phyloP scores from a whole-genome alignment of 164 flowering plant species.

The Tetracentron sinense region DNA sequence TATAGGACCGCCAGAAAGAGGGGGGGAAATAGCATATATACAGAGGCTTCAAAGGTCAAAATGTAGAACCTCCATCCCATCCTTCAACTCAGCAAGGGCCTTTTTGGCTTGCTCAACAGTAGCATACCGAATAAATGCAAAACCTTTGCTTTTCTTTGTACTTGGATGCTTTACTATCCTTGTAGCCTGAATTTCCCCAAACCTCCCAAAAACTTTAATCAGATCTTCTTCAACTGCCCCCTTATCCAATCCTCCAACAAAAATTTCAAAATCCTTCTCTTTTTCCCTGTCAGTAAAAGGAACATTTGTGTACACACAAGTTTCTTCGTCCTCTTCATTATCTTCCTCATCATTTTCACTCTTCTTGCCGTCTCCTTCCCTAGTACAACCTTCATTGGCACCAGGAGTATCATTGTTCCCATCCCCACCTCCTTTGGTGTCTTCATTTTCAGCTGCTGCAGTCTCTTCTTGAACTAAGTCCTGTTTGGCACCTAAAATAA shows the following conservation, averaged over 20 bases:
- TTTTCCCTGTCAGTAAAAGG: constrained; percentile 26
- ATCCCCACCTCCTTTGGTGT: neutral
- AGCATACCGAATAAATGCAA: constrained; percentile 43
- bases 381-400: no score
- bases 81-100: constrained; percentile 34
- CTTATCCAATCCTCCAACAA: constrained; percentile 39
- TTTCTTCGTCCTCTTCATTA: constrained; percentile 25
- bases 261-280: constrained; percentile 35
- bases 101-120: constrained; percentile 41
- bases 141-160: constrained; percentile 39
- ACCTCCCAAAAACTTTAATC: constrained; percentile 30
- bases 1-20: neutral
- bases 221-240: constrained; percentile 40
- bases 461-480: constrained; percentile 4
- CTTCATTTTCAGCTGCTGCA: constrained; percentile 10
- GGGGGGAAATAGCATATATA: neutral
- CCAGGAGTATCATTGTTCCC: constrained; percentile 8
- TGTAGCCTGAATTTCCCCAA: constrained; percentile 35
- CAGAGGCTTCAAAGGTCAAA: neutral
- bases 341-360: constrained; percentile 15
- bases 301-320: constrained; percentile 19
- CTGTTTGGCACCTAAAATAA: constrained; percentile 9
- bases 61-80: constrained; percentile 35
- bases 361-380: constrained; percentile 8
- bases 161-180: constrained; percentile 32